Evolutionary conservation across 805 yeast genomes (phyloP), one percentile per base, ranked within the genome.

Genomic region (Lipomyces mesembrius): DNA sequence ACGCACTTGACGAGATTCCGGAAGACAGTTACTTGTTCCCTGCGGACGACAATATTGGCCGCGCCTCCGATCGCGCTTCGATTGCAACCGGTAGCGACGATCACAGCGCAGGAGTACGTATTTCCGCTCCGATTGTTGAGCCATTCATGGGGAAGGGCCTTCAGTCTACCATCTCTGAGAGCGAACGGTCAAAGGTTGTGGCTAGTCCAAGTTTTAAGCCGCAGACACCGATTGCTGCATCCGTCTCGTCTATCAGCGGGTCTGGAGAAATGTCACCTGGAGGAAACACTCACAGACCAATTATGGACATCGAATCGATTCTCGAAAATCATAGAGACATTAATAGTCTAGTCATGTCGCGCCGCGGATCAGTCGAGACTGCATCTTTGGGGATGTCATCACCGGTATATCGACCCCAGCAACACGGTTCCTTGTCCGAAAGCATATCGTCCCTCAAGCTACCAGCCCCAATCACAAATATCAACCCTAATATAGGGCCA

Each of bases 291-390:
- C 54, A 54, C 32, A 39, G 51, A 9, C 14, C 32, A 25, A 29
- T 59, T 8, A 54, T 56, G 32, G 70, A 63, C 20, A 67, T 67
- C 25, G 67, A 67, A 22, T 49, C 60, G 3, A 69, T 68, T 39
- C 49, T 69, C 11, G 63, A 62, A 25, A 58, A 61, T 35, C 71
- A 68, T 53, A 66, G 61, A 35, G 64, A 61, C 29, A 60, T 67
- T n/a, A 68, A 67, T 32, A 67, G 62, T 39, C 64, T 64, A 2
- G 37, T 11, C 34, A 7, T n/a, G 25, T 60, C 66, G 25, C 64
- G 66, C 8, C 65, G 61, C 7, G 69, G 66, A 27, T 64, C 68
- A 22, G 34, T 3, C 34, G 55, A 25, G 34, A 52, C 17, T 32
- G 39, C 4, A 2, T 32, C 35, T 7, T 5, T 17, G 43, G 59